Evolutionary conservation across 495 filamentous ascomycete genomes (phyloP), one percentile per base, ranked within the genome.

Genomic region (Penicillium waksmanii): DNA sequence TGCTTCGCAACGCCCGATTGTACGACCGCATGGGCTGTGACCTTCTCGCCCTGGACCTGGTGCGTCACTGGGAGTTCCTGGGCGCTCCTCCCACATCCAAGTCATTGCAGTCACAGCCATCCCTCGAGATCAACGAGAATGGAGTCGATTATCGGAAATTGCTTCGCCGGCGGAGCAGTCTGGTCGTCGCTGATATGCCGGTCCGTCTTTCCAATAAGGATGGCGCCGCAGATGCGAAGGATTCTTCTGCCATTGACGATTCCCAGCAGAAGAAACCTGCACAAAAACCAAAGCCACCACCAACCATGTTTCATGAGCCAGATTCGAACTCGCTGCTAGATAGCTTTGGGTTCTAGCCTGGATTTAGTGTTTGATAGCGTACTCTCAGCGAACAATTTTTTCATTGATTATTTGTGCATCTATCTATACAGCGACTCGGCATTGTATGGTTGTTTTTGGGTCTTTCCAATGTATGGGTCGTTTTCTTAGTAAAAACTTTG

Each of bases 21-120:
- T 96, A 98, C 65, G 88, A 91, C 69, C 86, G 96, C 1, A 98
- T 98, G 96, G 95, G 95, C 12, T 96, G 95, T 65, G 94, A 96
- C 69, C 66, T 97, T n/a, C 84, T 97, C 2, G 95, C 96, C 11
- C 76, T 98, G 11, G 92, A 96, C 63, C 64, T 77, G 61, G 90
- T 93, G 7, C 84, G 88, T 6, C 92, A 90, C 66, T 97, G 93
- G 93, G 89, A 93, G 65, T 96, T 96, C 75, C 77, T 96, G 47
- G 75, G 65, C 44, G 62, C 47, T 12, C 69, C 70, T 5, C 69
- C 84, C 1, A 68, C 71, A 46, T 61, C 64, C 19, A 64, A 62
- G 21, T 57, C 63, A 31, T 36, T 62, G 46, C 75, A 66, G 56
- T 46, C 54, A 7, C 54, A 64, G 31, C 44, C 65, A 13, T 52